These are phyloP conservation scores for Phytophthora sp. DNA, from an alignment of 352 stramenopile genomes.

Conservation along the genomic window DNA sequence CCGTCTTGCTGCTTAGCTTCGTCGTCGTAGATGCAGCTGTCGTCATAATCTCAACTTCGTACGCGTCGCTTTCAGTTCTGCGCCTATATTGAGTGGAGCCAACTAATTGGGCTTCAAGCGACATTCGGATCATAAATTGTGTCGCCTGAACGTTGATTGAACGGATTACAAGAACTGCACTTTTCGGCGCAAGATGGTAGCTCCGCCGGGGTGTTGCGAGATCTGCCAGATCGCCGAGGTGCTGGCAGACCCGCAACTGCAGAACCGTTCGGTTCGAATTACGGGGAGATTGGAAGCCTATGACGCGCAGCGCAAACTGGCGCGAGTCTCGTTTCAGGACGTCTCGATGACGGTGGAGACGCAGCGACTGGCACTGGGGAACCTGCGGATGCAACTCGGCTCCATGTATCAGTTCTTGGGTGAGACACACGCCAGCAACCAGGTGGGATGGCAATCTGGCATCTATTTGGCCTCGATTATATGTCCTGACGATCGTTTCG, in stretches of 20 bases:
- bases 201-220: conserved; percentile 52
- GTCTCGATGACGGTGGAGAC: conserved; percentile 74
- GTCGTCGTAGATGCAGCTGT: conserved; percentile 19
- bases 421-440: conserved; percentile 56
- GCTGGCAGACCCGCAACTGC: conserved; percentile 60
- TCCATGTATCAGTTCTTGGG: conserved; percentile 89
- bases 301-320: conserved; percentile 55
- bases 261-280: conserved; percentile 80
- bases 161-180: background rate
- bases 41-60: conserved; percentile 13
- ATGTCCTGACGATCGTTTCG: conserved; percentile 2
- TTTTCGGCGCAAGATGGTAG: conserved; percentile 26
- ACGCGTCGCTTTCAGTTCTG: conserved; percentile 22
- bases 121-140: background rate
- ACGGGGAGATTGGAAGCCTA: conserved; percentile 75
- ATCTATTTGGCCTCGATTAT: background rate
- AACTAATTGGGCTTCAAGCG: conserved; percentile 9
- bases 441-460: conserved; percentile 21
- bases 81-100: conserved; percentile 37
- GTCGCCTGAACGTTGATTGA: conserved; percentile 14
- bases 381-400: conserved; percentile 63
- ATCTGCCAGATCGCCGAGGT: conserved; percentile 87
- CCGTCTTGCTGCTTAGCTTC: conserved; percentile 19
- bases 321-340: conserved; percentile 70
- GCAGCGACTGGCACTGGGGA: conserved; percentile 49